Evolutionary conservation across 2,329 filamentous ascomycete species (phyloP), one percentile per base, ranked within the genome.

Genomic region (Phialophora verrucosa): DNA sequence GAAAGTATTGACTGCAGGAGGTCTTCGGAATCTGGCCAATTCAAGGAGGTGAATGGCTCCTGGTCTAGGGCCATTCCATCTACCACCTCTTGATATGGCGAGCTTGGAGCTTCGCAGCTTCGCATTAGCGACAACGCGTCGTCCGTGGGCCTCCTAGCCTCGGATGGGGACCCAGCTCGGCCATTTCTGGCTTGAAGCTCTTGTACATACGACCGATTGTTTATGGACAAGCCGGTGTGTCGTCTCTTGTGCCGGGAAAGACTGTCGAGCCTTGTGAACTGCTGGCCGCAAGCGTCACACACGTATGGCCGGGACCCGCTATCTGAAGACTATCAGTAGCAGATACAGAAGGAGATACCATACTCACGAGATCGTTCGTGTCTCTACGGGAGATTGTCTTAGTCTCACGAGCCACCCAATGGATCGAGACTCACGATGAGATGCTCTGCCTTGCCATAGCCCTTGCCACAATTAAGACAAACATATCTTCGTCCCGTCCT

Each of bases 371-470:
- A 63, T 62, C 64, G 55, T 44, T 66, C 64, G 55, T 66, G 64
- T 17, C 64, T 57, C 64, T 66, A 27, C 2, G 25, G 47, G 4
- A 54, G 42, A 50, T 20, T 10, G 23, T 7, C 10, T 42, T n/a
- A 59, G 56, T 25, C 25, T 23, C 17, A 35, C 17, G 8, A 11
- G 10, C 23, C 27, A 49, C 12, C 8, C 5, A n/a, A 58, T 2
- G 25, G 29, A 27, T 12, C n/a, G n/a, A 14, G 11, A 51, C 59
- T 66, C 25, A 63, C 64, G 31, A 58, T 63, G 12, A 66, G 50
- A 49, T 66, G 64, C 50, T 66, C 64, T 17, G 54, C 59, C 32
- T 66, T 66, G 25, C 59, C 64, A 66, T 53, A 66, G 44, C 17
- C 55, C 49, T 38, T 58, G 25, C 51, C 29, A 29, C 64, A 66